Evolutionary conservation across 345 rosid genomes (phyloP).

Genomic region (Aethionema arabicum): DNA sequence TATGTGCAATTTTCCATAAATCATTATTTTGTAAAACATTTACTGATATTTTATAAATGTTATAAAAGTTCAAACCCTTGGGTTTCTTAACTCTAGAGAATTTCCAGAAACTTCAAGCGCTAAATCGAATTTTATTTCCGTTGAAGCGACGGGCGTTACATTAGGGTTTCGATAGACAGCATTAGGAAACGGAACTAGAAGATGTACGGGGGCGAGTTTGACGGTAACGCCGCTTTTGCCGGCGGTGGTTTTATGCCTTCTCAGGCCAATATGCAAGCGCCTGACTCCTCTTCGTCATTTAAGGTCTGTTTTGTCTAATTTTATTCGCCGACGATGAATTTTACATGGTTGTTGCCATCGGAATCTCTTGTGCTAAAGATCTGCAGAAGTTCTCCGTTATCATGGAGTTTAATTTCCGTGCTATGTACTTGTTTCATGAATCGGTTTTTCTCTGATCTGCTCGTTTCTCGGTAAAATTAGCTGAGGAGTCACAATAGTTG

Average conservation of each 20-base stretch:
- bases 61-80: background rate
- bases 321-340: background rate
- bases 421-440: background rate
- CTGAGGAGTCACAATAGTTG: background rate
- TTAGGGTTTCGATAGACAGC: slow-evolving; percentile 26
- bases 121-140: slow-evolving; percentile 11
- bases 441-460: slow-evolving; percentile 11
- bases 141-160: slow-evolving; percentile 19
- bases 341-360: slow-evolving; percentile 3
- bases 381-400: slow-evolving; percentile 6
- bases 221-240: slow-evolving; percentile 73
- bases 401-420: background rate
- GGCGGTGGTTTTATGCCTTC: slow-evolving; percentile 96
- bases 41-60: background rate
- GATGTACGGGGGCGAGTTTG: slow-evolving; percentile 71
- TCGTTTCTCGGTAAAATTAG: slow-evolving; percentile 26
- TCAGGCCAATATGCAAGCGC: slow-evolving; percentile 54
- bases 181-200: background rate
- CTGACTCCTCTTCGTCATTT: slow-evolving; percentile 45
- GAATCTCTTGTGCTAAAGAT: slow-evolving; percentile 7
- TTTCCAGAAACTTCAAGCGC: background rate
- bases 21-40: background rate
- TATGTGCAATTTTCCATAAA: background rate
- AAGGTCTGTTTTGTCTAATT: slow-evolving; percentile 44
- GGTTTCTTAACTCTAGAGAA: background rate